Conservation (phyloP, 345 rosid genomes). For the Carallia brachiata region DNA sequence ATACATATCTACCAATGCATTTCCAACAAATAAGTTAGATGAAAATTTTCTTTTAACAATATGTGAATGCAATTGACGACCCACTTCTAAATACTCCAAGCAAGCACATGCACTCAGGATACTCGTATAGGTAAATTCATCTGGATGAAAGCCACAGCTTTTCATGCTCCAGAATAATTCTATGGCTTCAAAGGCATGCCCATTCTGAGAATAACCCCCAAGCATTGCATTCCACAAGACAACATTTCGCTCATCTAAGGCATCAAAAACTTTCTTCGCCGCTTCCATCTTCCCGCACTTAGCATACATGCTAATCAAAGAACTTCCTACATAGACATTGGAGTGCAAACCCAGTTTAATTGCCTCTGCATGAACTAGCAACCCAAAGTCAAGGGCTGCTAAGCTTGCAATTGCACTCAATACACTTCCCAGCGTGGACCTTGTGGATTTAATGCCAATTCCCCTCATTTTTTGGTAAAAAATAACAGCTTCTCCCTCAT, state of each 20-base stretch:
- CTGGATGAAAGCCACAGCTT: conserved; percentile 58
- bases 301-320: conserved; percentile 78
- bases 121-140: conserved; percentile 84
- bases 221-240: conserved; percentile 89
- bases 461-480: conserved; percentile 64
- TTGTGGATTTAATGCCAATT: conserved; percentile 59
- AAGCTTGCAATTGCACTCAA: conserved; percentile 66
- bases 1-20: conserved; percentile 92
- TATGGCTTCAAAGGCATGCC: conserved; percentile 50
- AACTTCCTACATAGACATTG: conserved; percentile 85
- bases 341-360: conserved; percentile 72
- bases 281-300: conserved; percentile 68
- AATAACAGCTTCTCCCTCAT: conserved; percentile 47
- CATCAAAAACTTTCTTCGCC: conserved; percentile 64
- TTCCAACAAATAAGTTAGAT: conserved; percentile 69
- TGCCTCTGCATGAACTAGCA: conserved; percentile 83
- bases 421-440: conserved; percentile 87
- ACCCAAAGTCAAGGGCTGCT: conserved; percentile 56
- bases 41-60: conserved; percentile 59
- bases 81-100: conserved; percentile 49
- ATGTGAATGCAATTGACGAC: conserved; percentile 67
- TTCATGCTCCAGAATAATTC: conserved; percentile 62
- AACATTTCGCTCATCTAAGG: conserved; percentile 61
- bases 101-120: conserved; percentile 79
- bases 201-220: conserved; percentile 77